Conservation (phyloP, 2,329 filamentous ascomycete species). For the Ceratocystis huliohia region DNA sequence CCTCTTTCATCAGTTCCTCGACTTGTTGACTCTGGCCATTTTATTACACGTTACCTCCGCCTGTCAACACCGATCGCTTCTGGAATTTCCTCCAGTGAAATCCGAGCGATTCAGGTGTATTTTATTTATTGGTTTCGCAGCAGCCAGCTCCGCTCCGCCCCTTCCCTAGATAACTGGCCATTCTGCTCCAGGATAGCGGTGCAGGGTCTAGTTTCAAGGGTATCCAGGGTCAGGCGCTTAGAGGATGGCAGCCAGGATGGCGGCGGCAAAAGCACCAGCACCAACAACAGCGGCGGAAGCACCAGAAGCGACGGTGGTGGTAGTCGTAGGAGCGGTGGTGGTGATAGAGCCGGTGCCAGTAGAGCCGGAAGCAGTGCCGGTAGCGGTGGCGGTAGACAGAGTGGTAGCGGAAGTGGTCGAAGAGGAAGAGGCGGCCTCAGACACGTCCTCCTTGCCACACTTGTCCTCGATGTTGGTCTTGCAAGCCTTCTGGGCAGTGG, state of each 20-base stretch:
- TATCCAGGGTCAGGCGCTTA: not conserved
- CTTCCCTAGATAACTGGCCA: not conserved
- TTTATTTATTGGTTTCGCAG: not conserved
- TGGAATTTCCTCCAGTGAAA: slow-evolving; percentile 20
- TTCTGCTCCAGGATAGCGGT: slow-evolving; percentile 23
- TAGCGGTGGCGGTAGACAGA: slow-evolving; percentile 23
- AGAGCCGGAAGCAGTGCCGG: slow-evolving; percentile 23
- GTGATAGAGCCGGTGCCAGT: slow-evolving; percentile 17
- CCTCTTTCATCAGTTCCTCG: not conserved
- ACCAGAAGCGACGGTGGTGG: slow-evolving; percentile 14
- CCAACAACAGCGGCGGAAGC: slow-evolving; percentile 22
- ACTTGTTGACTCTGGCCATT: not conserved
- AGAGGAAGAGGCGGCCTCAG: slow-evolving; percentile 23
- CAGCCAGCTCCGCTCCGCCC: not conserved
- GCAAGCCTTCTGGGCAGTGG: slow-evolving; percentile 37
- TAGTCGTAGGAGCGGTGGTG: slow-evolving; percentile 8
- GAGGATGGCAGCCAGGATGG: slow-evolving; percentile 23
- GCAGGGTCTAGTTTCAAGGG: slow-evolving; percentile 23
- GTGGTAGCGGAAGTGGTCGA: slow-evolving; percentile 25
- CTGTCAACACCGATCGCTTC: not conserved
- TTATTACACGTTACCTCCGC: not conserved
- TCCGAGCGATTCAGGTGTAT: slow-evolving; percentile 7
- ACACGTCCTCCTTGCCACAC: slow-evolving; percentile 34
- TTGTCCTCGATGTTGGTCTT: slow-evolving; percentile 34
- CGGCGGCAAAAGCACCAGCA: slow-evolving; percentile 33